Evolutionary conservation across 345 rosid species (phyloP).

Genomic region (Eucalyptus caleyi): DNA sequence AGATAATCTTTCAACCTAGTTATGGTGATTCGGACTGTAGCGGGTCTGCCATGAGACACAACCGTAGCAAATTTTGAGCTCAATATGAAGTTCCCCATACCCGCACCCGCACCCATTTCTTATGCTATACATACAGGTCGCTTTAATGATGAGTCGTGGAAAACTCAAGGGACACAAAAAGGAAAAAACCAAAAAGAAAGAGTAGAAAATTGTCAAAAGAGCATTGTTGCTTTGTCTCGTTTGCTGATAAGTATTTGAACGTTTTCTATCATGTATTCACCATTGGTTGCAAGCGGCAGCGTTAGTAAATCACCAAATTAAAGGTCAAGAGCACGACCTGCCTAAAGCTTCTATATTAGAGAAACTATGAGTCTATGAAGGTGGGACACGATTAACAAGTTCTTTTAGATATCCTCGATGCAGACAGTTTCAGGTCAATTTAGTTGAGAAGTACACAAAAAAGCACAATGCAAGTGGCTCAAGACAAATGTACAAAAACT

Average conservation of each 20-base stretch:
- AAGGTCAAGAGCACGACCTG: not conserved
- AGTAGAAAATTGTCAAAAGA: not conserved
- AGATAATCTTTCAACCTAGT: not conserved
- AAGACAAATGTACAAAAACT: not conserved
- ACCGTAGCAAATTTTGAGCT: not conserved
- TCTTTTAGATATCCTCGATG: not conserved
- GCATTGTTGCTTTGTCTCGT: not conserved
- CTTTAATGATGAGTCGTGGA: not conserved
- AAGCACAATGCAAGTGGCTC: not conserved
- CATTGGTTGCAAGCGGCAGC: not conserved
- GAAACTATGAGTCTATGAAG: not conserved
- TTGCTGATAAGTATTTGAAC: not conserved
- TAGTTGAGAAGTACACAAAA: not conserved
- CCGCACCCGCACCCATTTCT: not conserved
- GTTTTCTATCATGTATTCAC: not conserved
- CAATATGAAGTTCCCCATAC: not conserved
- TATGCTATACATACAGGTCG: not conserved
- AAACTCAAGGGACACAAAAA: not conserved
- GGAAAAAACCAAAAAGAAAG: too few relatives aligned
- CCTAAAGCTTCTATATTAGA: not conserved
- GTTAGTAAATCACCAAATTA: not conserved
- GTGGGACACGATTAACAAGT: not conserved
- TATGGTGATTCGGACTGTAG: not conserved
- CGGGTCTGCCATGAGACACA: not conserved
- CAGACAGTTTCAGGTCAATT: not conserved